Base-by-base conservation (phyloP, 2,329 filamentous ascomycete species). In the Allantophomopsis cytisporea region DNA sequence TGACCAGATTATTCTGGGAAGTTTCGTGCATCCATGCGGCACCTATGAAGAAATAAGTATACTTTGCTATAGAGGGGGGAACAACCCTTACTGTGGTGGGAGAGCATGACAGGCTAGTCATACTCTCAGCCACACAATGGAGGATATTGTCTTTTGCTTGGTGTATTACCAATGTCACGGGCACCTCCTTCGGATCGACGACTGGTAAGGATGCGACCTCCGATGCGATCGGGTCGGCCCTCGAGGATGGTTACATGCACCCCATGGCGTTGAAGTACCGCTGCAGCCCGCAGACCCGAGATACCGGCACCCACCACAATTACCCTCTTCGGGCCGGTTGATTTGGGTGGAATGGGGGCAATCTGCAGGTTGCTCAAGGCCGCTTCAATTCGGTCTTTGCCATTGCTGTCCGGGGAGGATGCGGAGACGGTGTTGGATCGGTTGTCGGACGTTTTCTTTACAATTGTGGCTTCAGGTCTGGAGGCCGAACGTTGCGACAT, bases 241-340 rank as follows among this genome's bases (percentile, higher is more conserved):
- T 76, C 72, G 18, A 75, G 57, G 30, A 76, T 66, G 1, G 68
- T 71, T 8, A 76, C 71, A 35, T 63, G 59, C 43, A 65, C 62
- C 16, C 69, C 71, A 46, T 66, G 62, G 34, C 65, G 60, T 3
- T 73, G 52, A n/a, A 76, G 53, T 2, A 75, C 54, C 38, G 73
- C 68, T 18, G 71, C 71, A 43, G 68, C 70, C 44, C 69, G 60
- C 35, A 76, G 54, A 1, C 71, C 72, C n/a, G 70, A 67, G 32
- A 75, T 63, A 4, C 73, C 73, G 17, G 69, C 70, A 17, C 71
- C 72, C 7, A 76, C 60, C 33, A 76, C 58, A 38, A 68, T 61
- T 16, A 75, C 58, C 54, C 59, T 47, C 56, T 56, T 43, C 53
- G 57, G 45, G 8, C 23, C 23, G 10, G 23, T 28, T 8, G 23